Percentiles rank a stretch among this genome's conserved stretches.
phyloP scores from a whole-genome alignment of 2,329 filamentous ascomycete species.

The Parafenestella ontariensis region DNA sequence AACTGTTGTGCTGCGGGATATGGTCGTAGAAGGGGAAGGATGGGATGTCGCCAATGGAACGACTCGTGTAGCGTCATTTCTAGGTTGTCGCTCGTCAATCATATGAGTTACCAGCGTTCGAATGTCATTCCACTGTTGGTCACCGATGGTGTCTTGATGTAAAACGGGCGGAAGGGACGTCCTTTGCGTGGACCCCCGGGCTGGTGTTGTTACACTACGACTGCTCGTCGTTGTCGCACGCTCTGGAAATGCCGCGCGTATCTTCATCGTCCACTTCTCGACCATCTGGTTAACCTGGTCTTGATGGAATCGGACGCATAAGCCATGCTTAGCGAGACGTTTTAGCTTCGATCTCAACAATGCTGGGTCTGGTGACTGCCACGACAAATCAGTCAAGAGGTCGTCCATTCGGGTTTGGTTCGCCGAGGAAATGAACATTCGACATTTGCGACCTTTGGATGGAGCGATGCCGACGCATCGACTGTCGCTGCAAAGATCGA shows the following conservation, averaged over 20 bases:
- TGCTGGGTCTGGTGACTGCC: constrained; percentile 9
- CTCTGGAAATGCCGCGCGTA: constrained; percentile 8
- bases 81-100: background rate
- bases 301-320: constrained; percentile 10
- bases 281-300: constrained; percentile 6
- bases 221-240: background rate
- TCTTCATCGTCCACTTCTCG: constrained; percentile 1
- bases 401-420: constrained; percentile 1
- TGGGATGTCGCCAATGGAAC: background rate
- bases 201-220: background rate
- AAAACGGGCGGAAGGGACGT: too few relatives aligned
- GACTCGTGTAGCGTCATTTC: background rate
- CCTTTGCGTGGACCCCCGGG: too few relatives aligned
- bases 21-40: background rate
- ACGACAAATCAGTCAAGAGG: constrained; percentile 9
- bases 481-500: constrained; percentile 11
- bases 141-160: background rate
- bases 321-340: constrained; percentile 12
- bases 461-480: constrained; percentile 19
- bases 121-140: background rate
- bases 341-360: constrained; percentile 8
- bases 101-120: background rate
- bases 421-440: background rate
- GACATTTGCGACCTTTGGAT: constrained; percentile 15
- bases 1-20: background rate